Percentiles rank a stretch among this genome's conserved stretches.
Conservation (phyloP, 495 filamentous ascomycete genomes). For the Neurospora sp. region DNA sequence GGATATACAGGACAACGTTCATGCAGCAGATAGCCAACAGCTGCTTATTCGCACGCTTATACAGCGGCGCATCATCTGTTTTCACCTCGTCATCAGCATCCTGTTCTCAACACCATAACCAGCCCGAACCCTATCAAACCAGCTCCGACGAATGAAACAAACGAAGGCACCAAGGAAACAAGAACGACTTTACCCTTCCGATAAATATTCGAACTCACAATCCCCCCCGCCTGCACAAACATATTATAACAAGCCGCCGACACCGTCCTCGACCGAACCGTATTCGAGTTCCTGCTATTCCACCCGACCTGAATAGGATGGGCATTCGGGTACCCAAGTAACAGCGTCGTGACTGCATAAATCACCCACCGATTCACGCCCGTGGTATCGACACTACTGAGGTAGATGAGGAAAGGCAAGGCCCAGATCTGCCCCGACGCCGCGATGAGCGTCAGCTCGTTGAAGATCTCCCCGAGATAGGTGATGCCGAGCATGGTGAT, state of each 20-base stretch:
- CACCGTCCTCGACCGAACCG: slow-evolving; percentile 46
- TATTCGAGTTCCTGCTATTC: slow-evolving; percentile 51
- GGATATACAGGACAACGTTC: slow-evolving; percentile 46
- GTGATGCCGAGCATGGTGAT: slow-evolving; percentile 38
- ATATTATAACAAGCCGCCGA: slow-evolving; percentile 55
- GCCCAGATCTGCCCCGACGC: slow-evolving; percentile 42
- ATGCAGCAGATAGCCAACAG: slow-evolving; percentile 46
- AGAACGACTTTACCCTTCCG: slow-evolving; percentile 27
- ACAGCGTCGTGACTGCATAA: slow-evolving; percentile 45
- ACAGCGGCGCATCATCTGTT: slow-evolving; percentile 47
- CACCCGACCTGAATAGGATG: slow-evolving; percentile 58
- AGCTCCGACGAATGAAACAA: neutral
- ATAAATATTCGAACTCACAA: slow-evolving; percentile 58
- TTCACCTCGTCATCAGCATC: slow-evolving; percentile 38
- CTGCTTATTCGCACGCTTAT: slow-evolving; percentile 51
- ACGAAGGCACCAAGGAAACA: slow-evolving; percentile 27
- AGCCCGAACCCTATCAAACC: neutral
- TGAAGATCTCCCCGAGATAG: slow-evolving; percentile 39
- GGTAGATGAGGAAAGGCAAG: slow-evolving; percentile 47
- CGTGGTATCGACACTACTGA: slow-evolving; percentile 36
- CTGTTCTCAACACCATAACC: neutral
- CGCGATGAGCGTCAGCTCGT: slow-evolving; percentile 39
- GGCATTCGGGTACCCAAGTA: slow-evolving; percentile 46
- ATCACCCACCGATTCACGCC: slow-evolving; percentile 43
- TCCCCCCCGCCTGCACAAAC: slow-evolving; percentile 53